Percentiles rank a stretch among this genome's conserved stretches.
Evolutionary conservation across 345 rosid species (phyloP).

Genomic region (Citrus mangshanensis): DNA sequence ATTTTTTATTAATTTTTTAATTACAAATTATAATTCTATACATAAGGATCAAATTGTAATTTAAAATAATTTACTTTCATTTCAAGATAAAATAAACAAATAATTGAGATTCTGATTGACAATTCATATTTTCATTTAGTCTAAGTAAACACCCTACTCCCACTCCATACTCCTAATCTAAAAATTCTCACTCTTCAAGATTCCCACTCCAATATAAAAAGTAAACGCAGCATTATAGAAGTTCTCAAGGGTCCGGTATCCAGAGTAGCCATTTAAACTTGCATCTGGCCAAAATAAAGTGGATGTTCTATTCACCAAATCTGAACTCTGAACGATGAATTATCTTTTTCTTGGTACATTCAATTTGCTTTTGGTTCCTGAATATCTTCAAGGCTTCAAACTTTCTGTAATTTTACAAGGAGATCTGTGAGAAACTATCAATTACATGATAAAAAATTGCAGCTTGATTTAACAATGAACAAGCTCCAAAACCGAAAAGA

Average conservation of each 20-base stretch:
- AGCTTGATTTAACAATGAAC: constrained; percentile 15
- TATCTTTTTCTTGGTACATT: neutral
- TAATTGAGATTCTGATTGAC: too few relatives aligned
- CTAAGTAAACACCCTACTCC: too few relatives aligned
- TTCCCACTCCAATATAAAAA: too few relatives aligned
- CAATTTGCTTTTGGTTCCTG: neutral
- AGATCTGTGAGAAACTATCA: constrained; percentile 4
- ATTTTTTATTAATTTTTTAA: too few relatives aligned
- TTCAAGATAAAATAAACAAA: too few relatives aligned
- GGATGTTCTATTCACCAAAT: neutral
- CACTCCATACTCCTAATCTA: too few relatives aligned
- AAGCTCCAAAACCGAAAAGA: constrained; percentile 11
- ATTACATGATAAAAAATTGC: constrained; percentile 14
- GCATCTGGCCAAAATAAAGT: neutral
- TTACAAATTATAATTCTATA: too few relatives aligned
- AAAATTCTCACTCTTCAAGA: too few relatives aligned
- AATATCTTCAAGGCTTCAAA: neutral
- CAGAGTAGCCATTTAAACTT: neutral
- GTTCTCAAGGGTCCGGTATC: neutral
- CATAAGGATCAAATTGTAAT: too few relatives aligned
- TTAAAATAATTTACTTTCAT: too few relatives aligned
- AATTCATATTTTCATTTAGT: too few relatives aligned
- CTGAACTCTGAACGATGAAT: neutral
- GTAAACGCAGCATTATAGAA: too few relatives aligned
- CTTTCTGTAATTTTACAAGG: constrained; percentile 9